Percentiles rank a stretch among this genome's conserved stretches.
Conservation (phyloP, 2,329 filamentous ascomycete species). For the Scedosporium apiospermum region DNA sequence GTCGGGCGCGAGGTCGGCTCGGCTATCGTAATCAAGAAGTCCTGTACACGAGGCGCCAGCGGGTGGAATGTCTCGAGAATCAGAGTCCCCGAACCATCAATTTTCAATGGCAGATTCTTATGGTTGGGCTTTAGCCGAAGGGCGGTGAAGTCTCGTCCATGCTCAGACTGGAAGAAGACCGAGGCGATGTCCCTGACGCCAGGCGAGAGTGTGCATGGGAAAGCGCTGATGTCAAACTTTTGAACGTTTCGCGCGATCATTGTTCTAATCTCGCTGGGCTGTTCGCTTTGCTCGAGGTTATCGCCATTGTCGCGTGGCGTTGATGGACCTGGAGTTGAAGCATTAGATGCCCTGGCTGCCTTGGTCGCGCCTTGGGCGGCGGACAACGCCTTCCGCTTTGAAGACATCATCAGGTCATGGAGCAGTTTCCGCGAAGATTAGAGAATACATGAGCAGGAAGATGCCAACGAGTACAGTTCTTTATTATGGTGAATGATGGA, state of each 20-base stretch:
- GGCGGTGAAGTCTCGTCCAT: conserved; percentile 60
- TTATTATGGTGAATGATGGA: no score
- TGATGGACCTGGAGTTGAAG: conserved; percentile 51
- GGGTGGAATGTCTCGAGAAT: conserved; percentile 95
- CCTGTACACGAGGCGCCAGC: conserved; percentile 75
- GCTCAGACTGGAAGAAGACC: no score
- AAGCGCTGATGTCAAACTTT: conserved; percentile 27
- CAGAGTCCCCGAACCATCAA: conserved; percentile 74
- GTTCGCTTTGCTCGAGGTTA: no score
- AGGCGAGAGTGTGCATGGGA: conserved; percentile 35
- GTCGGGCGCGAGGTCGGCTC: conserved; percentile 85
- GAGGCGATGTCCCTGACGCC: conserved; percentile 16
- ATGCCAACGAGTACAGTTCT: no score
- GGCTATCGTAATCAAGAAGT: conserved; percentile 91
- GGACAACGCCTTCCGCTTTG: conserved; percentile 57
- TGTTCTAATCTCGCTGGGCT: conserved; percentile 13
- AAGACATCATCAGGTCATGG: conserved; percentile 41
- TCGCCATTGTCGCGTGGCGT: conserved; percentile 50
- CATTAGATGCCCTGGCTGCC: conserved; percentile 44
- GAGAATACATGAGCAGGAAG: no score
- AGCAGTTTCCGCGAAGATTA: no score
- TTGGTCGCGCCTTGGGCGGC: conserved; percentile 40
- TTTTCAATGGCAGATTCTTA: conserved; percentile 83
- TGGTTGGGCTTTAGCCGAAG: conserved; percentile 80
- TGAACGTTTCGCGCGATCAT: conserved; percentile 34